phyloP scores from a whole-genome alignment of 441 rosid genomes.

The Adansonia grandidieri region DNA sequence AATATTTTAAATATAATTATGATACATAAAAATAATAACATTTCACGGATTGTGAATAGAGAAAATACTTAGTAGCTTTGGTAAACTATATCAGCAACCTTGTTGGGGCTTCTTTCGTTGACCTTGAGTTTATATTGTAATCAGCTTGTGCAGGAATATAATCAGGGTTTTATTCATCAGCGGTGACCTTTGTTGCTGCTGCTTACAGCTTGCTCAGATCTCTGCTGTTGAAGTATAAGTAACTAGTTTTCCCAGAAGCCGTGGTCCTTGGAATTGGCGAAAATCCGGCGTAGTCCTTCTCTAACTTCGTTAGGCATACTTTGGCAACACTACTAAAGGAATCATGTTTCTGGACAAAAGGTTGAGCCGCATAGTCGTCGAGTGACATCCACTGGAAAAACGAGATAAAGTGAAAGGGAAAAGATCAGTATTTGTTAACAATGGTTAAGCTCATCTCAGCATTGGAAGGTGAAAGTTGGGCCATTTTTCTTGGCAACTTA shows the following conservation, averaged over 20 bases:
- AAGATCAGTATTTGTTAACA: not conserved
- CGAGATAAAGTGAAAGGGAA: not conserved
- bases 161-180: not conserved
- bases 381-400: constrained; percentile 66
- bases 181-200: not conserved
- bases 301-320: constrained; percentile 54
- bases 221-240: constrained; percentile 51
- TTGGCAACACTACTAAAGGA: constrained; percentile 51
- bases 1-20: no score
- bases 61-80: not conserved
- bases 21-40: no score
- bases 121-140: not conserved
- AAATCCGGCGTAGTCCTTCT: constrained; percentile 51
- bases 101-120: not conserved
- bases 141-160: not conserved
- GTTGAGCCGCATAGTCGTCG: constrained; percentile 58
- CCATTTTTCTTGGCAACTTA: not conserved
- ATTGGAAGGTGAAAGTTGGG: not conserved
- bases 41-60: no score
- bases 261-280: constrained; percentile 34
- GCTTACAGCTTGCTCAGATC: constrained; percentile 28
- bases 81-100: not conserved
- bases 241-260: constrained; percentile 43
- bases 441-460: not conserved
- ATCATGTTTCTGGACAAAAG: constrained; percentile 39